Evolutionary conservation across 306 rosid species (phyloP), one percentile per base, ranked within the genome.

Genomic region (Senna tora): DNA sequence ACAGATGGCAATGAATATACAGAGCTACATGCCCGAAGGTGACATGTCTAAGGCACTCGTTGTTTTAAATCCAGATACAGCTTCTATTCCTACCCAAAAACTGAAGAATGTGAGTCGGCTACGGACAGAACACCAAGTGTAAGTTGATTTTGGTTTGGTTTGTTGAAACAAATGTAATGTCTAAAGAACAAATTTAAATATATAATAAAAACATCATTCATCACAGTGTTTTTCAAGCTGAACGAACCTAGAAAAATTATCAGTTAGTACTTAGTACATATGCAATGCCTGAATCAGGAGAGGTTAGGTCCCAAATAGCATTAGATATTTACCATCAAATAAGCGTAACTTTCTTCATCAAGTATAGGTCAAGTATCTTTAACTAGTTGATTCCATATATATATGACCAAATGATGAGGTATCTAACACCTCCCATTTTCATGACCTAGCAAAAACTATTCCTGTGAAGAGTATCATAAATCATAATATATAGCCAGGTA

Each of bases 81-180:
- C 96, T 79, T 84, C 78, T 46, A 77, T 89, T 72, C 97, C 97
- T 71, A 77, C 84, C 55, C 87, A 87, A 64, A 91, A 87, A 78
- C 80, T 87, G 80, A 94, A 91, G 96, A 79, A 86, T 72, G 84
- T 87, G 83, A 91, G 85, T 80, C 86, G 91, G 82, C 87, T 94
- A 74, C 83, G 97, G 58, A 94, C 98, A 62, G 98, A 94, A 82
- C 98, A 94, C 80, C 96, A 79, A 71, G 98, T 91, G 98, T 94
- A 79, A 87, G 97, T 82, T 68, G 28, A 74, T 59, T 55, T 47
- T 21, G 8, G 12, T 65, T 42, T 43, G 21, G 41, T 57, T 56
- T 72, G 61, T 43, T 69, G 34, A 34, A 63, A 41, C 57, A 67
- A 38, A 19, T 22, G 55, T 50, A 17, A 34, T 67, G 36, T 28